Evolutionary conservation across 192 early-diverging fungal species (phyloP), one percentile per base, ranked within the genome.

Genomic region (Umbelopsis ramanniana): DNA sequence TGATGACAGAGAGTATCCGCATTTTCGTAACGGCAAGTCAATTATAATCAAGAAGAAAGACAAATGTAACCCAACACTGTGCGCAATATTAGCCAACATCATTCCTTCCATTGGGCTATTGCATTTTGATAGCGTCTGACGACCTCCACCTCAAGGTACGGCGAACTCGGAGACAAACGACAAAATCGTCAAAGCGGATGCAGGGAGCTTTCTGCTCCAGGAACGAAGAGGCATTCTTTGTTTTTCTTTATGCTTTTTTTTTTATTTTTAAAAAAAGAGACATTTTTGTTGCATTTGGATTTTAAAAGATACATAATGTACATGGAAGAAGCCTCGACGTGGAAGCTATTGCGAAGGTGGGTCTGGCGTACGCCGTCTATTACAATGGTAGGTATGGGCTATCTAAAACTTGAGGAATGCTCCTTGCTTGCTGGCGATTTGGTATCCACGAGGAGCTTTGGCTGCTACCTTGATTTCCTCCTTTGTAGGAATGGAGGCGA

Each of bases 391-490:
- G 29, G 24, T 57, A 9, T 33, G 4, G 54, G 5, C 26, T 19
- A 35, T 35, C 33, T 63, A 63, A 14, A 63, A 19, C 17, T 63
- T 63, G 57, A 26, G 17, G 57, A 63, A 63, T n/a, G 57, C 57
- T 5, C 57, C 57, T 63, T 63, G 57, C 17, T 63, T 63, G 15
- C 73, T 72, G 46, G 77, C 66, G 45, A 81, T 75, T 40, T 71
- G 54, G 66, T 77, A 81, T 43, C 79, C 79, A 29, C 75, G 69
- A 38, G 54, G 37, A 53, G 79, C 72, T 54, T 69, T 81, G 21
- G 47, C 52, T 6, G 60, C 38, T 15, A 72, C 74, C 19, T 54
- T 76, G 19, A 74, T 54, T 46, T 80, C 80, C 47, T 76, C 72
- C 22, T 43, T 60, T 22, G 72, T 66, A 12, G 84, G 84, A 26